These are phyloP conservation scores for Basidioascus undulatus DNA, from an alignment of 768 basidiomycete species.

Conservation along the genomic window DNA sequence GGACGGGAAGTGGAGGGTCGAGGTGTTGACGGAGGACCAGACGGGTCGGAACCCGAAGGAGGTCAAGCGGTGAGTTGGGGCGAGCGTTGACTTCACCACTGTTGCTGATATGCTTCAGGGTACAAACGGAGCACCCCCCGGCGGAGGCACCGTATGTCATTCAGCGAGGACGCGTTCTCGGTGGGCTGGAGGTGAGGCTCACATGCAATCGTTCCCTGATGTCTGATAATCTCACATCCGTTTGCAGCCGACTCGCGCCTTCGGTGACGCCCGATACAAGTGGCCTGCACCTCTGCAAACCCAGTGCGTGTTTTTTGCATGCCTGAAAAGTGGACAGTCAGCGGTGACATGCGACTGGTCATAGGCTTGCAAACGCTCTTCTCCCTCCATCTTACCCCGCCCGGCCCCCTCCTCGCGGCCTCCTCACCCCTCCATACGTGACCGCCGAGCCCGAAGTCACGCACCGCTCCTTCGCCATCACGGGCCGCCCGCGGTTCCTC, in stretches of 20 bases:
- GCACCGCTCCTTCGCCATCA: slow-evolving; percentile 10
- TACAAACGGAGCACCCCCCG: slow-evolving; percentile 58
- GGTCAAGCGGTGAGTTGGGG: slow-evolving; percentile 36
- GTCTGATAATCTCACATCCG: neutral
- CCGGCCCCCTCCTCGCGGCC: slow-evolving; percentile 26
- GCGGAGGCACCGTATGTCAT: slow-evolving; percentile 52
- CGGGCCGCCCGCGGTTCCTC: slow-evolving; percentile 35
- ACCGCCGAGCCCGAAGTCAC: slow-evolving; percentile 46
- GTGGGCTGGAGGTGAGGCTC: slow-evolving; percentile 56
- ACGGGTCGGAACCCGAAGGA: slow-evolving; percentile 79
- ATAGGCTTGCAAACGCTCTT: neutral
- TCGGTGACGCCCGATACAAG: slow-evolving; percentile 76
- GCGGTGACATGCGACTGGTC: no score
- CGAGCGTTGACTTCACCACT: neutral
- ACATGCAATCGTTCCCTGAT: no score
- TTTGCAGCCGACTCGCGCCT: no score
- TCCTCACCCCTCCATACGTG: slow-evolving; percentile 79
- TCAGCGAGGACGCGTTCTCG: slow-evolving; percentile 55
- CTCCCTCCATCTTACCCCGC: neutral
- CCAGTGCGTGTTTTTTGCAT: neutral
- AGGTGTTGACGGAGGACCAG: slow-evolving; percentile 88
- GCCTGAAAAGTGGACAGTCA: neutral
- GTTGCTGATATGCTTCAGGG: slow-evolving; percentile 20
- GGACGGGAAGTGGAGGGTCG: slow-evolving; percentile 61
- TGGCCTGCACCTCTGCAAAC: slow-evolving; percentile 7